These are phyloP conservation scores for Ampelomyces quisqualis DNA, from an alignment of 2,329 filamentous ascomycete species.

Conservation along the genomic window DNA sequence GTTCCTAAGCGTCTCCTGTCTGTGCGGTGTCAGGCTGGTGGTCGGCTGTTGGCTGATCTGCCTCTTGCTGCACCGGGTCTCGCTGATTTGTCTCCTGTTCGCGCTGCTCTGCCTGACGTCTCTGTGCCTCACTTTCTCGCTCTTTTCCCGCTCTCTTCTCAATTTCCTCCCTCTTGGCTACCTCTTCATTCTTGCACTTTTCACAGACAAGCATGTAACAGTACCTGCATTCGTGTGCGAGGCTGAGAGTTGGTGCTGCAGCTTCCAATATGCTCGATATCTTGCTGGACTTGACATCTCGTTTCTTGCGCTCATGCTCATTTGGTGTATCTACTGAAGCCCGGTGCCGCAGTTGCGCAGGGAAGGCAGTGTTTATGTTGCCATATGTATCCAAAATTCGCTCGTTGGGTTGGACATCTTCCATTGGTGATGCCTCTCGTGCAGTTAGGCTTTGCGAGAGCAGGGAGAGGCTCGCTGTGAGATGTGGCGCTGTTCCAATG, in stretches of 20 bases:
- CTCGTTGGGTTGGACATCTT: conserved; percentile 9
- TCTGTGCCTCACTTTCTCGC: too few species aligned
- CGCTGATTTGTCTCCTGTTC: neutral
- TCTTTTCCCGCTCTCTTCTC: neutral
- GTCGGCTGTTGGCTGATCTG: too few species aligned
- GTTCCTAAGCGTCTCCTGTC: neutral
- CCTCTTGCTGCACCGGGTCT: too few species aligned
- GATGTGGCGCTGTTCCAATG: conserved; percentile 11
- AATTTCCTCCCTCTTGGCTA: conserved; percentile 4
- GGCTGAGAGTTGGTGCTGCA: conserved; percentile 14
- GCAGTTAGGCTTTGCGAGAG: conserved; percentile 10
- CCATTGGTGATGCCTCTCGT: conserved; percentile 8
- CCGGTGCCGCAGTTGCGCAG: conserved; percentile 5
- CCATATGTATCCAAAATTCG: conserved; percentile 23
- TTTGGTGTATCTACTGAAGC: conserved; percentile 8
- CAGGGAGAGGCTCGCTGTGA: conserved; percentile 1
- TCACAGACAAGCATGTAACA: conserved; percentile 30
- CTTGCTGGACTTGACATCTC: neutral
- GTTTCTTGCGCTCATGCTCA: neutral
- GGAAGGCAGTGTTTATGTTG: conserved; percentile 12
- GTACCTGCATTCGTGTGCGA: conserved; percentile 26
- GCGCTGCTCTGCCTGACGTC: too few species aligned
- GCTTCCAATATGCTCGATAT: conserved; percentile 1
- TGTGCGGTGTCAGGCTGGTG: too few species aligned
- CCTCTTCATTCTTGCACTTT: conserved; percentile 17